Conservation (phyloP, 257 asterid genomes). For the Solanum medicagineum region DNA sequence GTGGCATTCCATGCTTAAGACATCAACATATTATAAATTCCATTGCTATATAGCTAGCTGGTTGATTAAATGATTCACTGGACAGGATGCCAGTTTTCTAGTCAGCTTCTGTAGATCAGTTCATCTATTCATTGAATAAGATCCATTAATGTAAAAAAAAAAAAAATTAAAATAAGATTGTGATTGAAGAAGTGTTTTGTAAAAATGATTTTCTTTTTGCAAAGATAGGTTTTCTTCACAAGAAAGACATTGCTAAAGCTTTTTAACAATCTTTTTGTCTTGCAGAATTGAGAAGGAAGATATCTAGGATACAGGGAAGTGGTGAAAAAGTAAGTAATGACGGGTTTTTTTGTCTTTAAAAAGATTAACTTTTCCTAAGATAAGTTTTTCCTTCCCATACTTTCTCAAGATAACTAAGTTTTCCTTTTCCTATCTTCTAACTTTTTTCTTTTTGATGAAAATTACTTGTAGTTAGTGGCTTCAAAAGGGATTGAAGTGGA, state of each 20-base stretch:
- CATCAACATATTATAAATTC: neutral
- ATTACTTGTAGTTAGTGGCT: constrained; percentile 37
- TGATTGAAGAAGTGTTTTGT: neutral
- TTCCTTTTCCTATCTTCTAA: neutral
- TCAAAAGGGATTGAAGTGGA: constrained; percentile 76
- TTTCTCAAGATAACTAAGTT: constrained; percentile 2
- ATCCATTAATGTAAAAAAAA: neutral
- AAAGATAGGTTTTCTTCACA: neutral
- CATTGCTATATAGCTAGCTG: neutral
- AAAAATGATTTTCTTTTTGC: neutral
- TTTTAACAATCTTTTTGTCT: neutral
- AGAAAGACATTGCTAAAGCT: neutral
- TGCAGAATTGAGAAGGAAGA: constrained; percentile 60
- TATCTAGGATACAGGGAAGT: constrained; percentile 35
- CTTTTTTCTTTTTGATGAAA: neutral
- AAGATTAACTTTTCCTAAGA: constrained; percentile 1
- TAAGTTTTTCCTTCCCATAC: neutral
- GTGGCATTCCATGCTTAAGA: neutral
- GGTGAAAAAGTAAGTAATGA: constrained; percentile 48
- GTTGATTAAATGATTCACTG: neutral
- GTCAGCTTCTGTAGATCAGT: neutral
- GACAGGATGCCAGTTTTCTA: neutral
- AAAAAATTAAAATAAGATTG: neutral
- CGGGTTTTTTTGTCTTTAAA: constrained; percentile 10
- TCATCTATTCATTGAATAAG: neutral